Conservation (phyloP, 495 filamentous ascomycete genomes). For the Diplogelasinospora grovesii region DNA sequence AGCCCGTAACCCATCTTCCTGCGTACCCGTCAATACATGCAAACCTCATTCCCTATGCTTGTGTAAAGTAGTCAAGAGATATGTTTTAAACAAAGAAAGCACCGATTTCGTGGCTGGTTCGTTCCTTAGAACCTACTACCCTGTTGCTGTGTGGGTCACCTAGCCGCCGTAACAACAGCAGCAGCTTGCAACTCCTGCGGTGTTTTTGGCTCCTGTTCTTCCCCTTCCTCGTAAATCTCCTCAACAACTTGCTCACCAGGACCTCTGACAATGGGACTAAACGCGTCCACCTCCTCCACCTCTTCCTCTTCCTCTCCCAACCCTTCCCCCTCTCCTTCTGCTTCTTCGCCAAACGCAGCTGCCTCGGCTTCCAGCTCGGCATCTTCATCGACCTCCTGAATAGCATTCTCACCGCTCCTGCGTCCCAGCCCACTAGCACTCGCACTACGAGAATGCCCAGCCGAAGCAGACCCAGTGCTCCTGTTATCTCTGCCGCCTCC, state of each 20-base stretch:
- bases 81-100: no score
- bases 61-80: no score
- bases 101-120: no score
- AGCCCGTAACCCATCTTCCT: no score
- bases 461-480: constrained; percentile 26
- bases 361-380: constrained; percentile 33
- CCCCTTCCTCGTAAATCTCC: constrained; percentile 45
- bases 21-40: no score
- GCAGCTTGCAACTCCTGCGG: constrained; percentile 5
- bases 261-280: constrained; percentile 43
- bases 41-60: no score
- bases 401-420: constrained; percentile 62
- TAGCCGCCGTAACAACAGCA: constrained; percentile 1
- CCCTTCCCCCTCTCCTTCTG: constrained; percentile 7
- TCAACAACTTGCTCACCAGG: constrained; percentile 50
- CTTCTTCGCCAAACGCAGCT: no score
- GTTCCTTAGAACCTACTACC: not conserved
- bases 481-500: constrained; percentile 25
- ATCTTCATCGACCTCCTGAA: constrained; percentile 81
- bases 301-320: constrained; percentile 30
- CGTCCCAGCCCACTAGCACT: constrained; percentile 47
- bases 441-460: constrained; percentile 38
- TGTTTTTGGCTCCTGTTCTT: constrained; percentile 10
- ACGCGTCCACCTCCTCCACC: constrained; percentile 63
- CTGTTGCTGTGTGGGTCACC: no score